A percentile compares a stretch with the other conserved stretches of the same genome.
These are phyloP conservation scores for Ogataea naganishii DNA, from an alignment of 805 yeast genomes.

Conservation along the genomic window DNA sequence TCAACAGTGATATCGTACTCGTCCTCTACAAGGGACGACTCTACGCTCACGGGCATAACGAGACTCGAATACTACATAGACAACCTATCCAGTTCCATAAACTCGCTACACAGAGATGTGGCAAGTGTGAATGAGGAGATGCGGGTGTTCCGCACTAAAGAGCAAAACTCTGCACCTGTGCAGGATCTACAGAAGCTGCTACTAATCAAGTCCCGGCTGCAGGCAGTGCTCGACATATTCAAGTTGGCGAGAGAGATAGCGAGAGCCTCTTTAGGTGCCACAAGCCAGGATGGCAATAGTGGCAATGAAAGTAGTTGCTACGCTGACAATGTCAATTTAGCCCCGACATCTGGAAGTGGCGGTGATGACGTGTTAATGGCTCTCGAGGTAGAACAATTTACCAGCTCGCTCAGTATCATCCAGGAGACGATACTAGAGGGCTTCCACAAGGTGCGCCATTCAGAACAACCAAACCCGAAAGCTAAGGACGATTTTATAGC, in stretches of 20 bases:
- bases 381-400: conserved; percentile 19
- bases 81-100: conserved; percentile 48
- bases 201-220: conserved; percentile 34
- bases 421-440: conserved; percentile 37
- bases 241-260: conserved; percentile 33
- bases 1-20: conserved; percentile 41
- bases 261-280: conserved; percentile 25
- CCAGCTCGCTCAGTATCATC: conserved; percentile 32
- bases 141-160: conserved; percentile 2
- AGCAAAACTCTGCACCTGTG: background rate
- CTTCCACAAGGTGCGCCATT: conserved; percentile 18
- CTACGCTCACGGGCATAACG: conserved; percentile 29
- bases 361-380: conserved; percentile 2
- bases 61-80: conserved; percentile 61
- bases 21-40: conserved; percentile 6
- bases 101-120: conserved; percentile 44
- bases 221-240: conserved; percentile 36
- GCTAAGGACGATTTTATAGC: conserved; percentile 27
- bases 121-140: conserved; percentile 20
- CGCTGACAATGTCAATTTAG: conserved; percentile 1
- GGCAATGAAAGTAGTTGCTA: conserved; percentile 9
- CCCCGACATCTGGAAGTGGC: conserved; percentile 5
- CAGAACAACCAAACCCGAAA: conserved; percentile 17
- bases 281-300: too few relatives aligned
- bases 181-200: conserved; percentile 35